A percentile compares a stretch with the other conserved stretches of the same genome.
phyloP scores from a whole-genome alignment of 805 yeast genomes.

The Candida railenensis region DNA sequence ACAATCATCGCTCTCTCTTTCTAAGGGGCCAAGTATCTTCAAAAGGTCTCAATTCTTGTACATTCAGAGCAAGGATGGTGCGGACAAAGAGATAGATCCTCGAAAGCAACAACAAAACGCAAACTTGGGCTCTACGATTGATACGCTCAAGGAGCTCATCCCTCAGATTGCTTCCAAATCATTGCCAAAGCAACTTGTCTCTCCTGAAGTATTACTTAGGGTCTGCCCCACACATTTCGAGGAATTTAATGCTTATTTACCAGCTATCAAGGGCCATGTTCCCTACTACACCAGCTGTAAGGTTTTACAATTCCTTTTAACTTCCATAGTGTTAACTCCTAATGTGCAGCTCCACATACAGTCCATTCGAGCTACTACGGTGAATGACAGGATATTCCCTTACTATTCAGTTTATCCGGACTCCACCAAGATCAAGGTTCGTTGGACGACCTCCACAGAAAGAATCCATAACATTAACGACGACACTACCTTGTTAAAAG shows the following conservation, averaged over 20 bases:
- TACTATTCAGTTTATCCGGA: slow-evolving; percentile 32
- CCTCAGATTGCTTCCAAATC: slow-evolving; percentile 50
- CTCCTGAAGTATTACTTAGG: slow-evolving; percentile 49
- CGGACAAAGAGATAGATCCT: neutral
- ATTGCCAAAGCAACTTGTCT: slow-evolving; percentile 44
- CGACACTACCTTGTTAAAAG: neutral
- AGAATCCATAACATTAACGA: neutral
- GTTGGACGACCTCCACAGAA: slow-evolving; percentile 58
- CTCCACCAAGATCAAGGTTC: slow-evolving; percentile 50
- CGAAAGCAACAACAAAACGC: slow-evolving; percentile 35
- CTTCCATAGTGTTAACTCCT: slow-evolving; percentile 56
- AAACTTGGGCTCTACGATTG: slow-evolving; percentile 55
- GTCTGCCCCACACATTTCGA: slow-evolving; percentile 53
- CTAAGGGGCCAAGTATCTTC: too few relatives aligned
- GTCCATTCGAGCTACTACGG: slow-evolving; percentile 25
- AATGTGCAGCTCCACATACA: slow-evolving; percentile 53
- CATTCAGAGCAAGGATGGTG: neutral
- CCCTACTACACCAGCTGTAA: slow-evolving; percentile 58
- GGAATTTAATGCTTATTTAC: slow-evolving; percentile 48
- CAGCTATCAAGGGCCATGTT: slow-evolving; percentile 53
- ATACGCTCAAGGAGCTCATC: slow-evolving; percentile 44
- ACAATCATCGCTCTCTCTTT: too few relatives aligned
- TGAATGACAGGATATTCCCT: slow-evolving; percentile 14
- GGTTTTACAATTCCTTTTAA: slow-evolving; percentile 52
- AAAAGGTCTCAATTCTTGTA: neutral